Base-by-base conservation (phyloP, 2,329 filamentous ascomycete species). In the Grosmannia serpens region DNA sequence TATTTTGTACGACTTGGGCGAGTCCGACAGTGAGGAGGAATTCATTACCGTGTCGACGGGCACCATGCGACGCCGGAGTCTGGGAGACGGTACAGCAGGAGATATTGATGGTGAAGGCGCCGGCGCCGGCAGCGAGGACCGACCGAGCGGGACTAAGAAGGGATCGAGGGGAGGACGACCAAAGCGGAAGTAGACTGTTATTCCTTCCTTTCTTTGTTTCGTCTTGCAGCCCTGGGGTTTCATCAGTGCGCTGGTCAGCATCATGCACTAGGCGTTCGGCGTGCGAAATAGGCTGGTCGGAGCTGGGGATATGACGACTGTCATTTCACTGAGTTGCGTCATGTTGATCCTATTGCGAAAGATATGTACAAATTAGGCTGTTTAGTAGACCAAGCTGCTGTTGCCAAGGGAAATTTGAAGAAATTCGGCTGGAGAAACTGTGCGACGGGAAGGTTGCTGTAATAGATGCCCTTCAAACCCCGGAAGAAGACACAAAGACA, bases 21-120 rank as follows among this genome's bases (percentile, higher is more conserved):
- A 95, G 66, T 96, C 89, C 65, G 94, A 97, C 68, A 96, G 89
- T 68, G 94, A 96, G 68, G 94, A 99, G 66, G 95, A 99, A 68
- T 85, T 86, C 61, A 74, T 86, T 29, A 76, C 80, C 5, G 81
- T 86, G 26, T 83, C 81, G 22, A 81, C 83, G 1, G 92, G 92
- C 13, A 95, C 94, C 53, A 92, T 95, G 79, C 81, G 92, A 64
- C 82, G 91, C 60, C 87, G 91, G 69, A 96, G 89, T 69, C 85
- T 89, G 13, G 89, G 88, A 1, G 85, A 87, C 58, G 82, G 82
- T 54, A 79, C 86, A 64, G 84, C 84, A 63, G 62, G 61, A 5
- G 63, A 65, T 44, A 54, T 64, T 2, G 83, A 84, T 59, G 75
- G 72, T 22, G 49, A 49, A 17, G 54, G 64, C 65, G 51, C 17